Evolutionary conservation across 257 asterid species (phyloP).

Genomic region (Primulina tabacum): DNA sequence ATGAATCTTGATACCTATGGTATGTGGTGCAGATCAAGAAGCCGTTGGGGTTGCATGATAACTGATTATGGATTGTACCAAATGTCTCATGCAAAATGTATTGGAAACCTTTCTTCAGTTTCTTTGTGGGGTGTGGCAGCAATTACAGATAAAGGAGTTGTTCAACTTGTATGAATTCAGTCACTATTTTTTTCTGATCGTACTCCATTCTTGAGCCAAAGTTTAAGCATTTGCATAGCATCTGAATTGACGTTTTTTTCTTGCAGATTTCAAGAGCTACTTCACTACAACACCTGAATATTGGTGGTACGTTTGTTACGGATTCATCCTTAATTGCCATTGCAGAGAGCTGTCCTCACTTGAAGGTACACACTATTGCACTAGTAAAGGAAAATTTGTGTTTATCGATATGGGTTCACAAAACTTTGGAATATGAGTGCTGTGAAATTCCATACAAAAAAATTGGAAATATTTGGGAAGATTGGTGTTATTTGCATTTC

Average conservation of each 20-base stretch:
- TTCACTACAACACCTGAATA: constrained; percentile 71
- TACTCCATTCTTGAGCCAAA: background rate
- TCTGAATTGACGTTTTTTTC: background rate
- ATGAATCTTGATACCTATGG: constrained; percentile 18
- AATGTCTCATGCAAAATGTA: constrained; percentile 68
- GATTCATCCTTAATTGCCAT: constrained; percentile 67
- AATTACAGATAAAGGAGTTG: constrained; percentile 69
- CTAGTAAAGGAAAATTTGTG: background rate
- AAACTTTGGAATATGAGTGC: background rate
- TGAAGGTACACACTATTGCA: constrained; percentile 46
- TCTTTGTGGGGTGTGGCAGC: constrained; percentile 86
- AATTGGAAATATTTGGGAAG: background rate
- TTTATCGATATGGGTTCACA: background rate
- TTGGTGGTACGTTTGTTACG: constrained; percentile 88
- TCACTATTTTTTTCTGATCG: background rate
- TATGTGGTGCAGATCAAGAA: constrained; percentile 61
- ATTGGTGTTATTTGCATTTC: background rate
- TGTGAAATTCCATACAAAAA: background rate
- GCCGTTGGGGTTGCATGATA: constrained; percentile 93
- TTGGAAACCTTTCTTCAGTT: constrained; percentile 63
- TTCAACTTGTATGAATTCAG: constrained; percentile 51
- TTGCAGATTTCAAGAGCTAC: constrained; percentile 62
- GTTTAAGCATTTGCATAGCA: background rate
- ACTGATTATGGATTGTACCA: constrained; percentile 74
- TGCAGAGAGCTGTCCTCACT: constrained; percentile 68